Percentiles rank a stretch among this genome's conserved stretches.
Evolutionary conservation across 2,329 filamentous ascomycete species (phyloP).

Genomic region (Verticillium alfalfae): DNA sequence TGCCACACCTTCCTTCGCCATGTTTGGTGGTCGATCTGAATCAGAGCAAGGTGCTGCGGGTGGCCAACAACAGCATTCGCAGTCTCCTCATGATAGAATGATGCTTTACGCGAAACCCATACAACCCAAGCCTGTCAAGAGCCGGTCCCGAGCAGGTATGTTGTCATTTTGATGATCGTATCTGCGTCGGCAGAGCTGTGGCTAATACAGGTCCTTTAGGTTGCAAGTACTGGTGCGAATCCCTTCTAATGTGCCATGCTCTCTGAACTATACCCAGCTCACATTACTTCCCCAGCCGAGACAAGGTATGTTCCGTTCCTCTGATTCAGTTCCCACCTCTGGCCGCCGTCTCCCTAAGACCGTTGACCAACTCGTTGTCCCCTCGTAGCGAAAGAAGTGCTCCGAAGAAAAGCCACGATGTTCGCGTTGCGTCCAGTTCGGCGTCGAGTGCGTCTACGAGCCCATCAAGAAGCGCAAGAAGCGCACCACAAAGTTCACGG

Average conservation of each 20-base stretch:
- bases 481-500: slow-evolving; percentile 5
- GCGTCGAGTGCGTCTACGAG: slow-evolving; percentile 9
- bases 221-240: slow-evolving; percentile 10
- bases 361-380: neutral
- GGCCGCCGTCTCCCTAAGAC: neutral
- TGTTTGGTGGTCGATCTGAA: neutral
- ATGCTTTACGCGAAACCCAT: slow-evolving; percentile 11
- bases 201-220: slow-evolving; percentile 5
- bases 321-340: neutral
- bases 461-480: slow-evolving; percentile 12
- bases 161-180: neutral
- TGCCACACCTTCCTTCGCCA: neutral
- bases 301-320: slow-evolving; percentile 7
- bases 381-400: slow-evolving; percentile 9
- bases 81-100: neutral
- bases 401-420: slow-evolving; percentile 11
- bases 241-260: neutral
- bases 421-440: slow-evolving; percentile 9
- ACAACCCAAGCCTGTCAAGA: slow-evolving; percentile 10
- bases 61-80: neutral
- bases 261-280: neutral
- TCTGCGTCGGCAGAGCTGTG: neutral
- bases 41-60: neutral
- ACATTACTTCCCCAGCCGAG: slow-evolving; percentile 3
- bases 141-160: slow-evolving; percentile 12